Conservation (phyloP, 2,329 filamentous ascomycete genomes). For the Pyricularia grisea region DNA sequence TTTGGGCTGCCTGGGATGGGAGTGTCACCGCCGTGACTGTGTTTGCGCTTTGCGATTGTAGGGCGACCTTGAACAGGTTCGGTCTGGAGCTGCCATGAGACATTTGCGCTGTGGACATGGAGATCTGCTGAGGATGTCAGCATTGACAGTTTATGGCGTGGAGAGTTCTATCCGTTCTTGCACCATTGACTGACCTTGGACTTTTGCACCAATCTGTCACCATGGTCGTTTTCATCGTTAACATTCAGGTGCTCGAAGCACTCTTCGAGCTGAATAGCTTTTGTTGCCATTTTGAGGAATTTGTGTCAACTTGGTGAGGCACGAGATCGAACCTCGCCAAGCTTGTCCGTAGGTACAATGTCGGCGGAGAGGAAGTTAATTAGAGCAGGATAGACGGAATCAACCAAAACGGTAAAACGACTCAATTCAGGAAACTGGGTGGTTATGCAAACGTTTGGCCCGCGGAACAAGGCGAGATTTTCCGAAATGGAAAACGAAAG, state of each 20-base stretch:
- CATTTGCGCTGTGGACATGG: constrained; percentile 40
- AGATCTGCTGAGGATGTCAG: neutral
- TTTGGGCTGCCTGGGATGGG: constrained; percentile 55
- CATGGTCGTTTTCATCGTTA: constrained; percentile 73
- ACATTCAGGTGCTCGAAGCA: constrained; percentile 86
- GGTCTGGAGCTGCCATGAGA: constrained; percentile 31
- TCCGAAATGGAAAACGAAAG: neutral
- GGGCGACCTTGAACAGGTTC: constrained; percentile 76
- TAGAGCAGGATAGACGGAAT: neutral
- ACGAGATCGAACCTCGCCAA: neutral
- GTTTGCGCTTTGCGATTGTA: constrained; percentile 68
- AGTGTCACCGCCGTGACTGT: constrained; percentile 58
- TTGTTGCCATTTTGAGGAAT: constrained; percentile 51
- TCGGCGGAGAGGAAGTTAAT: neutral
- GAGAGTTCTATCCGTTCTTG: constrained; percentile 7
- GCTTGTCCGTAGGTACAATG: neutral
- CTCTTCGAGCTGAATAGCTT: constrained; percentile 58
- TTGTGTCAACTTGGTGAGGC: neutral
- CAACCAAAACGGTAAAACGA: neutral
- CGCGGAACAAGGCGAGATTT: neutral
- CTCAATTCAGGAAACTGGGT: neutral
- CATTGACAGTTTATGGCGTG: neutral
- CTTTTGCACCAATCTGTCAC: constrained; percentile 55
- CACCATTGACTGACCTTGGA: constrained; percentile 52
- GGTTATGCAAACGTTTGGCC: neutral